Evolutionary conservation across 208 protist species (phyloP).

Genomic region (Novymonas esmeraldas): DNA sequence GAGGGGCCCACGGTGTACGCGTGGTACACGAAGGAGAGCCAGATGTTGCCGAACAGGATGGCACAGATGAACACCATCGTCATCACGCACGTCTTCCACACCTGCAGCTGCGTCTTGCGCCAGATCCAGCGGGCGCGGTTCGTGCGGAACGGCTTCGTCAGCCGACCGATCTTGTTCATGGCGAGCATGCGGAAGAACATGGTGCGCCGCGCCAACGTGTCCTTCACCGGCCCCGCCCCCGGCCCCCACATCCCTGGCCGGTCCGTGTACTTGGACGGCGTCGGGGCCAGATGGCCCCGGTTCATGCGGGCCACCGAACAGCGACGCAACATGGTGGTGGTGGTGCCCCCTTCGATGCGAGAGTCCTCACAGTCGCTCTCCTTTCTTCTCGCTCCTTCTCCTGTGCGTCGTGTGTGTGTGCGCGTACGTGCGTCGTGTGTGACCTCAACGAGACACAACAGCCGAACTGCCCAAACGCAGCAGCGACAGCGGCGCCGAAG

Average conservation of each 20-base stretch:
- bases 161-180: conserved; percentile 85
- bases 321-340: conserved; percentile 76
- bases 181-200: conserved; percentile 87
- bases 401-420: no score
- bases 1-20: conserved; percentile 88
- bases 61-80: conserved; percentile 83
- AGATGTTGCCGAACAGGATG: conserved; percentile 84
- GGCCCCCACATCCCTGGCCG: conserved; percentile 88
- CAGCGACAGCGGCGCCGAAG: no score
- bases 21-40: conserved; percentile 88
- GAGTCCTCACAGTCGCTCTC: no score
- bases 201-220: conserved; percentile 80
- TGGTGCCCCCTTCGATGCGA: no score
- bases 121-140: conserved; percentile 81
- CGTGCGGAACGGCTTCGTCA: conserved; percentile 88
- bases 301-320: conserved; percentile 56
- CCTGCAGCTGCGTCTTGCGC: conserved; percentile 84
- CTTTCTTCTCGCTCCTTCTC: no score
- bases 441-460: no score
- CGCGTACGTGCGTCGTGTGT: no score
- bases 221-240: conserved; percentile 76
- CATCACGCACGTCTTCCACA: conserved; percentile 90
- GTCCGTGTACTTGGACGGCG: conserved; percentile 86
- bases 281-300: conserved; percentile 77
- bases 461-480: no score